Conservation (phyloP, 495 filamentous ascomycete species). For the Hyaloscypha hepaticicola region DNA sequence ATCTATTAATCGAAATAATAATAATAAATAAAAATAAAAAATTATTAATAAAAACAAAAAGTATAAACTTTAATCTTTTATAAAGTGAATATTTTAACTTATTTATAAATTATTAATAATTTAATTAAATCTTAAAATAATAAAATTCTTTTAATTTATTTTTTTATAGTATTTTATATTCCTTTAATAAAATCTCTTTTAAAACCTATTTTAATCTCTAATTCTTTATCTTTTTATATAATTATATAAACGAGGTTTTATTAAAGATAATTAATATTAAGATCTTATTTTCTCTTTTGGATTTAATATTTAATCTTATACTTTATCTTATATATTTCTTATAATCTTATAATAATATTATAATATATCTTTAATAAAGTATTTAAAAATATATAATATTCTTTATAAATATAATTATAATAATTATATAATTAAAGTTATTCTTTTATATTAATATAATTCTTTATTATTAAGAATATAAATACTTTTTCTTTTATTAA, state of each 20-base stretch:
- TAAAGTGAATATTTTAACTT: too few relatives aligned
- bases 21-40: too few relatives aligned
- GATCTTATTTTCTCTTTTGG: constrained; percentile 1
- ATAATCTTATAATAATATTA: background rate
- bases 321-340: too few relatives aligned
- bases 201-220: constrained; percentile 15
- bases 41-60: too few relatives aligned
- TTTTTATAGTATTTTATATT: constrained; percentile 7
- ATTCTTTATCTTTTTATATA: constrained; percentile 9
- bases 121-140: background rate
- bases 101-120: too few relatives aligned
- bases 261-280: constrained; percentile 10
- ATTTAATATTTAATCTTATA: constrained; percentile 18
- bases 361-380: too few relatives aligned
- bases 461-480: constrained; percentile 22
- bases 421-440: constrained; percentile 17
- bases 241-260: too few relatives aligned
- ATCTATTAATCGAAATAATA: too few relatives aligned
- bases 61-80: too few relatives aligned
- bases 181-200: too few relatives aligned
- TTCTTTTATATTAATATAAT: constrained; percentile 20
- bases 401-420: constrained; percentile 13
- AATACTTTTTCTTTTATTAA: constrained; percentile 21
- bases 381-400: too few relatives aligned
- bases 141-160: constrained; percentile 1